Percentiles rank a stretch among this genome's conserved stretches.
phyloP scores from a whole-genome alignment of 495 filamentous ascomycete species.

The Xylaria venustula region DNA sequence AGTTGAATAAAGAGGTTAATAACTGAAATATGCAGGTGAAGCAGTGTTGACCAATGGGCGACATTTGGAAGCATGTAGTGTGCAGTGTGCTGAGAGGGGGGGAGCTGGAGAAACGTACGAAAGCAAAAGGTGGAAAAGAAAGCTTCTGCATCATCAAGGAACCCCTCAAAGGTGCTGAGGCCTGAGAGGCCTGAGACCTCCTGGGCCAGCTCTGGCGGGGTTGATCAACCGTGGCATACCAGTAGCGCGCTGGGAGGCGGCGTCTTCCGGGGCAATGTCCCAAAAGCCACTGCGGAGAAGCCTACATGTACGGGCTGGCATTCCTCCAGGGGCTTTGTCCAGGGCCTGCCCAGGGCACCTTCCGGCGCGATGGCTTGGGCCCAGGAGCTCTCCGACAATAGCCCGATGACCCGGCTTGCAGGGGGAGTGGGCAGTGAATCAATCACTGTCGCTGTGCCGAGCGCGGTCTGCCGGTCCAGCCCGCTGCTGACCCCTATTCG shows the following conservation, averaged over 20 bases:
- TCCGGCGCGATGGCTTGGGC: background rate
- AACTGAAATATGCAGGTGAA: background rate
- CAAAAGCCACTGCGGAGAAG: conserved; percentile 16
- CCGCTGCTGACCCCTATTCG: conserved; percentile 1
- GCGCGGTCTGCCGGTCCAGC: background rate
- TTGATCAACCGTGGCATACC: background rate
- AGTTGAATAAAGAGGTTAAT: background rate
- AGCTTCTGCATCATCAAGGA: background rate
- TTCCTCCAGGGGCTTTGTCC: background rate
- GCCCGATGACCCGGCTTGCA: background rate
- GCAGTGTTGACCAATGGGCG: background rate
- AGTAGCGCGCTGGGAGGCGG: conserved; percentile 7
- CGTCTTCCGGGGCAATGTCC: conserved; percentile 9
- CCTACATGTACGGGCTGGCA: background rate
- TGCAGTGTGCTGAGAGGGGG: background rate
- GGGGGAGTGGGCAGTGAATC: background rate
- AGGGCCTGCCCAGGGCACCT: conserved; percentile 2
- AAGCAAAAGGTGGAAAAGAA: background rate
- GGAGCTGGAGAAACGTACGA: background rate
- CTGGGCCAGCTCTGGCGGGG: no score
- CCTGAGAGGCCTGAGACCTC: no score
- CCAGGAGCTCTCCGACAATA: conserved; percentile 11
- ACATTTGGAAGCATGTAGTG: no score
- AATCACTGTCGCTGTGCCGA: background rate
- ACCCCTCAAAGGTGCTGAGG: no score